Evolutionary conservation across 1,139 yeast species (phyloP), one percentile per base, ranked within the genome.

Genomic region (Entelexis paramagnoliae): DNA sequence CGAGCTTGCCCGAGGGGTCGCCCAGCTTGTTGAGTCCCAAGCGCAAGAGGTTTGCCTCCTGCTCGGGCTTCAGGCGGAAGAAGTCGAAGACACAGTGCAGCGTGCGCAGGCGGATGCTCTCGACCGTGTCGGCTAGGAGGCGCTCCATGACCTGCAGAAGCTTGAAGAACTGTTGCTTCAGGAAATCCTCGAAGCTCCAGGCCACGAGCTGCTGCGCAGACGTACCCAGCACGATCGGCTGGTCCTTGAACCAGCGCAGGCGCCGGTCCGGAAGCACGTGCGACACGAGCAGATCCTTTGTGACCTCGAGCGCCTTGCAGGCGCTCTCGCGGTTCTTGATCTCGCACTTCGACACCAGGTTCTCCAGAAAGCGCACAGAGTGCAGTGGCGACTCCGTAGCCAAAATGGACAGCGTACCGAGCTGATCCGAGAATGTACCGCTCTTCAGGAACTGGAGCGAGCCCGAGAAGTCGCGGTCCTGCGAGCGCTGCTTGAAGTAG

Each of bases 371-470:
- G 66, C 86, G 85, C 54, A 82, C 65, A 59, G 93, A 85, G 65
- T 91, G 98, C 54, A 88, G 66, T 5, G 99, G 98, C 3, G 97
- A 88, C 69, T 91, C 98, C 66, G 91, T 97, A 47, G 89, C 79
- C 65, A 91, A 73, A 64, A 91, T 77, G 0, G 98, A 89, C 63
- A 91, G 75, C 0, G 98, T 96, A 46, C 96, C 86, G 54, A 91
- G 85, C 69, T 91, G 89, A 82, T 91, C 99, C 62, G 81, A 83
- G 60, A 91, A 75, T 0, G 99, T 91, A 84, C 99, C 99, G 58
- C 81, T 84, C 7, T 89, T 75, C 63, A 91, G 76, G 59, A 91
- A 83, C 68, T 91, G 95, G 1, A 85, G 78, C 47, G 88, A 81
- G 59, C 83, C 78, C 38, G 87, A 77, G 65, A 86, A 84, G 65